Evolutionary conservation across 1,284 basidiomycete species (phyloP).

Genomic region (Fistulinella staudtii): DNA sequence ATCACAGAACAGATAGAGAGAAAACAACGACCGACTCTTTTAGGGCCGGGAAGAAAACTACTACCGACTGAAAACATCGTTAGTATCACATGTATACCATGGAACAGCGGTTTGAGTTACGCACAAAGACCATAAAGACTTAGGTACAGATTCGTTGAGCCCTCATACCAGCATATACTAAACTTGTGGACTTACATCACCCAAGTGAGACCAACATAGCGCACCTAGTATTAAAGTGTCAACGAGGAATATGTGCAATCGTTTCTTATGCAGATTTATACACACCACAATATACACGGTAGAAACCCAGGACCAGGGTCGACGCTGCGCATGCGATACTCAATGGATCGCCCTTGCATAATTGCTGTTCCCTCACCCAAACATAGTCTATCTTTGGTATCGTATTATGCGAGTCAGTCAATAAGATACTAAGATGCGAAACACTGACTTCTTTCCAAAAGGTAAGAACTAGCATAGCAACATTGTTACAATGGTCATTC

Average conservation of each 20-base stretch:
- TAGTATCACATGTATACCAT: too few species aligned
- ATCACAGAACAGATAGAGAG: background rate
- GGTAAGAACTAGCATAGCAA: background rate
- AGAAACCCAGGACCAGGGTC: background rate
- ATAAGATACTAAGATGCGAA: background rate
- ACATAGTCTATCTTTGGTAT: background rate
- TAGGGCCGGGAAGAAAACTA: background rate
- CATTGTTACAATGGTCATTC: background rate
- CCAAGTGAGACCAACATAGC: background rate
- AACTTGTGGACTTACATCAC: too few species aligned
- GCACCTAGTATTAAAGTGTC: background rate
- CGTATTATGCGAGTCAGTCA: background rate
- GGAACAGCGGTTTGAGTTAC: too few species aligned
- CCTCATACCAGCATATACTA: too few species aligned
- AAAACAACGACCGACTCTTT: background rate
- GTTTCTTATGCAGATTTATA: background rate
- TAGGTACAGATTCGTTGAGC: too few species aligned
- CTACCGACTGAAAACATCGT: background rate
- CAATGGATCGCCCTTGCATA: background rate
- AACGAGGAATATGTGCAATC: background rate
- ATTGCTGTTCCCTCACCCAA: background rate
- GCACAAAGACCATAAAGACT: too few species aligned
- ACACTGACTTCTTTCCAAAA: background rate
- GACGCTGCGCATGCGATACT: background rate
- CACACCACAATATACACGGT: background rate